Conservation (phyloP, 805 yeast genomes). For the Candida ortonii region DNA sequence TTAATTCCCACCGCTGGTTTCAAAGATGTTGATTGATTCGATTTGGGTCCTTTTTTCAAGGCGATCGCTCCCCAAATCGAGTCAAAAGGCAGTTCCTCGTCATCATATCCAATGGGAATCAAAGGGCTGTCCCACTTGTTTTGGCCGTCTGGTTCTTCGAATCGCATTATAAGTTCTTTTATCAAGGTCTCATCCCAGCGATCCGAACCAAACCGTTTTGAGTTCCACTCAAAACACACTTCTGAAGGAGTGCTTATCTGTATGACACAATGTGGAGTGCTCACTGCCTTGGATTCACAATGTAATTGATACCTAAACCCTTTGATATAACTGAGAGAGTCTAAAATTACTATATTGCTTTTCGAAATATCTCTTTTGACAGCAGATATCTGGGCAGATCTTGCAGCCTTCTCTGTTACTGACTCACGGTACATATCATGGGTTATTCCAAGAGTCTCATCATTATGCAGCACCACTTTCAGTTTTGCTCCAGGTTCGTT, state of each 20-base stretch:
- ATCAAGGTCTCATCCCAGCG: slow-evolving; percentile 66
- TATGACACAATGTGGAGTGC: slow-evolving; percentile 79
- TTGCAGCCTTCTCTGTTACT: slow-evolving; percentile 69
- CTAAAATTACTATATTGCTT: slow-evolving; percentile 74
- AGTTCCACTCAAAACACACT: slow-evolving; percentile 63
- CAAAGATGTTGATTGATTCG: slow-evolving; percentile 80
- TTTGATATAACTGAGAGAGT: slow-evolving; percentile 84
- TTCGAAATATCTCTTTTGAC: slow-evolving; percentile 77
- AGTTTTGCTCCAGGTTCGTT: slow-evolving; percentile 52
- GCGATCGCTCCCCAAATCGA: slow-evolving; percentile 65
- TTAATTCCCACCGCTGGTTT: slow-evolving; percentile 77
- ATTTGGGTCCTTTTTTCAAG: slow-evolving; percentile 60
- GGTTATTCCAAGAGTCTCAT: slow-evolving; percentile 70
- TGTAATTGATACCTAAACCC: slow-evolving; percentile 93
- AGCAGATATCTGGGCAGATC: slow-evolving; percentile 85
- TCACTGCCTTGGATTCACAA: slow-evolving; percentile 85
- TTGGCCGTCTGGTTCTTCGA: slow-evolving; percentile 87
- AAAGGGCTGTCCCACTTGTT: slow-evolving; percentile 94
- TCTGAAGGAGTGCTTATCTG: slow-evolving; percentile 72
- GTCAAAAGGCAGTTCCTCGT: slow-evolving; percentile 55
- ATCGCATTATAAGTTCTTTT: slow-evolving; percentile 72
- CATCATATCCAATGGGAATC: slow-evolving; percentile 62
- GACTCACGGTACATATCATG: slow-evolving; percentile 71
- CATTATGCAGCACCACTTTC: slow-evolving; percentile 68
- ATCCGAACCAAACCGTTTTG: slow-evolving; percentile 28